These are phyloP conservation scores for Bauhinia variegata DNA, from an alignment of 306 rosid species.

Conservation along the genomic window DNA sequence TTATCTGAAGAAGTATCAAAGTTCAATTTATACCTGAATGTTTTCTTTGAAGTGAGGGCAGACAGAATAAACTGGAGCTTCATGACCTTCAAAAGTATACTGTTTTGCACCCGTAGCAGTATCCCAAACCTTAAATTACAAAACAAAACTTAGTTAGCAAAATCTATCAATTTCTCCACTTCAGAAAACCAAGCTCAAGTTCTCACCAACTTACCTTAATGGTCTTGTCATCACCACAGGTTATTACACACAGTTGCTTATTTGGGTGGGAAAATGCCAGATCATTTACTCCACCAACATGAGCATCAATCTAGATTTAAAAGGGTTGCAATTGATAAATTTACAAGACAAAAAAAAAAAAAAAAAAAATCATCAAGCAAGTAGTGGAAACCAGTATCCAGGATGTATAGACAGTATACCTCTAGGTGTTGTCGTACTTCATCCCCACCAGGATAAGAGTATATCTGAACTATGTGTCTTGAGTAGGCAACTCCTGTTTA, in stretches of 20 bases:
- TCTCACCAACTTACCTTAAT: conserved; percentile 67
- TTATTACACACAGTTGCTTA: conserved; percentile 92
- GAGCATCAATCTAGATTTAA: conserved; percentile 84
- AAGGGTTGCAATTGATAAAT: conserved; percentile 13
- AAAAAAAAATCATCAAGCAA: conserved; percentile 25
- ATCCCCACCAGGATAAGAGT: conserved; percentile 75
- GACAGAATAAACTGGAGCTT: conserved; percentile 90
- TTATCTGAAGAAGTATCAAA: conserved; percentile 8
- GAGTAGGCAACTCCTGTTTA: conserved; percentile 91
- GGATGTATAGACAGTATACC: conserved; percentile 47
- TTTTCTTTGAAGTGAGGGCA: conserved; percentile 93
- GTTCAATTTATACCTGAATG: conserved; percentile 63
- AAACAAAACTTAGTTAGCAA: conserved; percentile 39
- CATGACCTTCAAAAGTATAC: conserved; percentile 87
- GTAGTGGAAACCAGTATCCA: conserved; percentile 11
- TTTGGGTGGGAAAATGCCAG: conserved; percentile 95
- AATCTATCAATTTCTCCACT: conserved; percentile 14
- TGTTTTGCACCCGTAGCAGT: conserved; percentile 75
- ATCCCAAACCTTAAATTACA: conserved; percentile 83
- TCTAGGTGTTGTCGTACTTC: conserved; percentile 81
- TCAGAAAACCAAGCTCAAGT: conserved; percentile 30
- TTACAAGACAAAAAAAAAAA: neutral
- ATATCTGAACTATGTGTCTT: conserved; percentile 94
- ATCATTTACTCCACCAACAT: conserved; percentile 97
- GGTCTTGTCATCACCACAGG: conserved; percentile 96